Conservation (phyloP, 345 rosid species). For the Brassica cretica region DNA sequence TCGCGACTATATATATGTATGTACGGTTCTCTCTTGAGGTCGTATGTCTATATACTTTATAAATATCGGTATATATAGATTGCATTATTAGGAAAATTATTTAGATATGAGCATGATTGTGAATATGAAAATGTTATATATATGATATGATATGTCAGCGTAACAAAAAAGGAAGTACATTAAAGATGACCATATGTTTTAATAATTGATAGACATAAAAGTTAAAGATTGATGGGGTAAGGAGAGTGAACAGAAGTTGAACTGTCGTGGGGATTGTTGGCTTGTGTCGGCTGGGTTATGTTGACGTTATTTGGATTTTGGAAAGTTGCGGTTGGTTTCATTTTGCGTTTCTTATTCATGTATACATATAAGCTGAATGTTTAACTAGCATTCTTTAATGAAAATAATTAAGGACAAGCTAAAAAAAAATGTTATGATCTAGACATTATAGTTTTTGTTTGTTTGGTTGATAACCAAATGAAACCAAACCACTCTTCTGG, state of each 20-base stretch:
- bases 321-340: conserved; percentile 23
- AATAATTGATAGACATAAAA: conserved; percentile 31
- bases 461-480: background rate
- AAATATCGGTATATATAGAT: background rate
- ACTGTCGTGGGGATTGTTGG: conserved; percentile 32
- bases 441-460: background rate
- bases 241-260: conserved; percentile 25
- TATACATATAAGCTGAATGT: background rate
- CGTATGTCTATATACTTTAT: background rate
- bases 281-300: conserved; percentile 29
- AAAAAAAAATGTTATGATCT: conserved; percentile 17
- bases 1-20: background rate
- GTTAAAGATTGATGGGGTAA: conserved; percentile 31
- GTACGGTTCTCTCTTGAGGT: background rate
- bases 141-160: conserved; percentile 30
- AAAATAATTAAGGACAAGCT: background rate
- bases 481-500: background rate
- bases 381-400: background rate
- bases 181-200: conserved; percentile 20
- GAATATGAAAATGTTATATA: conserved; percentile 12
- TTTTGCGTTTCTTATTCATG: conserved; percentile 22
- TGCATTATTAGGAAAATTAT: conserved; percentile 23
- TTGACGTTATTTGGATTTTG: conserved; percentile 23
- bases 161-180: conserved; percentile 33
- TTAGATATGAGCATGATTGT: conserved; percentile 25